Base-by-base conservation (phyloP, 345 rosid genomes). In the Brassica cretica region DNA sequence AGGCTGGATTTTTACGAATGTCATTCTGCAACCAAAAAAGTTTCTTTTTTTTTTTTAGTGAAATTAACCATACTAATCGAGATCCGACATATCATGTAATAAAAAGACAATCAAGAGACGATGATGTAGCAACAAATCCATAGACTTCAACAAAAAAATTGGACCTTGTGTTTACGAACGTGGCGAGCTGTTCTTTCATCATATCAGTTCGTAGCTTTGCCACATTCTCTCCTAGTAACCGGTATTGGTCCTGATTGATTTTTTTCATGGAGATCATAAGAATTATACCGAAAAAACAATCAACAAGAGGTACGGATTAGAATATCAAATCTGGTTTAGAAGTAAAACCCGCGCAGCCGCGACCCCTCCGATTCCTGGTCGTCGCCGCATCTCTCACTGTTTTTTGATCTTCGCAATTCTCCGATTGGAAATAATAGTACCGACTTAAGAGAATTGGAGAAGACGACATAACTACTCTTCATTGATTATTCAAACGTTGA, bases 111-210 rank as follows among this genome's bases (percentile, higher is more conserved):
- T 21, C 24, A 21, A 21, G 24, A 21, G 24, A 21, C 24, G 24
- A 21, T 21, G 24, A 21, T 21, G 24, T 21, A 21, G 24, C 24
- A 61, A 61, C 25, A 16, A 37, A 27, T 6, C 9, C 53, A 77
- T 8, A 56, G 67, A 24, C 6, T 1, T 59, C 19, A 72, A 18
- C 24, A 21, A 21, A 21, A 78, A 68, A 6, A 5, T 8, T 5
- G 0, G 70, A 93, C 98, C 98, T 91, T 93, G 87, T 93, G 94
- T 76, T 93, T 91, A 41, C 96, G 96, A 93, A 93, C 29, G 98
- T 90, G 63, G 90, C 84, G 16, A 90, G 97, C 87, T 91, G 98
- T 75, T 94, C 98, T 78, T 94, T 92, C 97, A 94, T 92, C 16
- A 92, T 91, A 87, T 94, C 98, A 71, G 91, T 86, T 73, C 91